Evolutionary conservation across 1,284 basidiomycete genomes (phyloP).

Genomic region (Paramarasmius palmivorus): DNA sequence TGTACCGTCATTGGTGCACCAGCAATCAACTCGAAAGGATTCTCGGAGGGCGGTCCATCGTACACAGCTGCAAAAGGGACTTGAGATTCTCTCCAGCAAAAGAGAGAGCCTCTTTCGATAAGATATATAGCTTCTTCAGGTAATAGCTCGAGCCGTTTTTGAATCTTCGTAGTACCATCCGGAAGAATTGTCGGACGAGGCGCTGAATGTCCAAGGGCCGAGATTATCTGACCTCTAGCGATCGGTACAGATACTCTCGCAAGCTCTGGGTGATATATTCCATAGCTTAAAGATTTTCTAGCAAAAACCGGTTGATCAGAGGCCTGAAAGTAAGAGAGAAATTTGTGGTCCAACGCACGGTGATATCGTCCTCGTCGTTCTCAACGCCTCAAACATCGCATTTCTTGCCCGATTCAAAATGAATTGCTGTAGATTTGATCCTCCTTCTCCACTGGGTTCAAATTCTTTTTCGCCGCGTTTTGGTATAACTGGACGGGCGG

Average conservation of each 20-base stretch:
- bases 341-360: constrained; percentile 46
- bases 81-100: constrained; percentile 69
- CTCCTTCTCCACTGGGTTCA: constrained; percentile 76
- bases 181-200: constrained; percentile 37
- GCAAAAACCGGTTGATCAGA: constrained; percentile 9
- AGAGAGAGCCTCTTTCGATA: constrained; percentile 84
- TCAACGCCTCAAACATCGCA: constrained; percentile 85
- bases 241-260: constrained; percentile 67
- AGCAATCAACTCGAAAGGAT: constrained; percentile 27
- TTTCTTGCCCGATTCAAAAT: constrained; percentile 68
- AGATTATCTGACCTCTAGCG: constrained; percentile 77
- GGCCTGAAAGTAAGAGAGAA: not conserved
- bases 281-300: constrained; percentile 77
- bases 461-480: constrained; percentile 96
- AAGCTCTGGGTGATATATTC: constrained; percentile 68
- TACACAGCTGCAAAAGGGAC: constrained; percentile 24
- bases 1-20: constrained; percentile 86
- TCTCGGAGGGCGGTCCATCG: not conserved
- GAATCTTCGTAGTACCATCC: constrained; percentile 38
- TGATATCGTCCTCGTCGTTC: constrained; percentile 70
- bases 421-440: constrained; percentile 81
- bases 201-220: constrained; percentile 74
- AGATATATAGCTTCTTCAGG: constrained; percentile 96
- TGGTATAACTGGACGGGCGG: constrained; percentile 65
- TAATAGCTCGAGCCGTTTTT: constrained; percentile 78